Percentiles rank a stretch among this genome's conserved stretches.
These are phyloP conservation scores for Aegilops umbellulata DNA, from an alignment of 176 grass and related monocot genomes.

Conservation along the genomic window DNA sequence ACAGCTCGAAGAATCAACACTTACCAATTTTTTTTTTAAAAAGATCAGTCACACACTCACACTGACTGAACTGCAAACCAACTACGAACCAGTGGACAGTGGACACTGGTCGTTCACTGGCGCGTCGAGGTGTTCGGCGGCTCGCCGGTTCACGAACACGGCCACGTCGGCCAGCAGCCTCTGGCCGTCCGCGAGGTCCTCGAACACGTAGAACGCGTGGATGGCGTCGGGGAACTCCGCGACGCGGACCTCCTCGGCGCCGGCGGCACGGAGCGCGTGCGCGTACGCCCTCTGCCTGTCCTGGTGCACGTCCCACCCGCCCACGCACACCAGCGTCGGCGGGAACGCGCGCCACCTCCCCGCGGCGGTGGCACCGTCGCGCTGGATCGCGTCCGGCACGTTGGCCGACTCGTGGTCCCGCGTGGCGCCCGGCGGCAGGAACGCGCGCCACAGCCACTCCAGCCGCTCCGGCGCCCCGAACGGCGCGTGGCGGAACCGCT, in stretches of 20 bases:
- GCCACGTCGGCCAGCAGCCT: slow-evolving; percentile 19
- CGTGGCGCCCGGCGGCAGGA: slow-evolving; percentile 42
- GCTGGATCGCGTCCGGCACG: slow-evolving; percentile 27
- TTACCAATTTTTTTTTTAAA: background rate
- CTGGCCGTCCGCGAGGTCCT: slow-evolving; percentile 23
- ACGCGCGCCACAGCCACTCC: slow-evolving; percentile 52
- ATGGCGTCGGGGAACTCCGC: slow-evolving; percentile 45
- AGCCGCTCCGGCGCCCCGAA: slow-evolving; percentile 32
- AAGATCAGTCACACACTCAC: too few species aligned
- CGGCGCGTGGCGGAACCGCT: slow-evolving; percentile 8
- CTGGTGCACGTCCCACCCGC: slow-evolving; percentile 53
- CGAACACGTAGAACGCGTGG: slow-evolving; percentile 47
- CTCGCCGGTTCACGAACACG: slow-evolving; percentile 42
- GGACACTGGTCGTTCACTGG: too few species aligned
- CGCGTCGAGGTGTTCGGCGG: background rate
- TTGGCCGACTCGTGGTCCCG: slow-evolving; percentile 54
- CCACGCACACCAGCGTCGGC: slow-evolving; percentile 45
- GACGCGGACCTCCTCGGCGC: slow-evolving; percentile 20
- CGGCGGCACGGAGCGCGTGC: slow-evolving; percentile 14
- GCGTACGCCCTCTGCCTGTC: slow-evolving; percentile 48
- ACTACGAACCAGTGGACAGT: too few species aligned
- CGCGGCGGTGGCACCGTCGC: background rate
- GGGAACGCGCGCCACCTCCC: slow-evolving; percentile 33
- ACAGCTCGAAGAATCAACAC: background rate
- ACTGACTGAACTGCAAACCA: too few species aligned